These are phyloP conservation scores for Musa schizocarpa DNA, from an alignment of 176 grass and related monocot genomes.

Conservation along the genomic window DNA sequence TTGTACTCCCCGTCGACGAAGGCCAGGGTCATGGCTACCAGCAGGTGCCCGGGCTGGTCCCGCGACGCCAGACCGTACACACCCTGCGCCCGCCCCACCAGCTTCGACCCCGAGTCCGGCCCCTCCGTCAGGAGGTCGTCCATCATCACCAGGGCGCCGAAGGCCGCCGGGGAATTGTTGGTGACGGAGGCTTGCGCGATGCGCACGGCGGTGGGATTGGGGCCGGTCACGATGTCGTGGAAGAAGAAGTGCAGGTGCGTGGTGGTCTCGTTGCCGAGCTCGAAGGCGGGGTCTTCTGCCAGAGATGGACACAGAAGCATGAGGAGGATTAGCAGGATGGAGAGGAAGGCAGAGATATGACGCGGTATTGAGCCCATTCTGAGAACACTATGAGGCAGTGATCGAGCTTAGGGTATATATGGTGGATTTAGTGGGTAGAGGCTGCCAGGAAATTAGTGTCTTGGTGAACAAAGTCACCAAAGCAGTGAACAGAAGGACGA, in stretches of 20 bases:
- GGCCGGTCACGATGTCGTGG: constrained; percentile 43
- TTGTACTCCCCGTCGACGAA: constrained; percentile 46
- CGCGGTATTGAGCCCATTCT: background rate
- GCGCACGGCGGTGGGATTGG: constrained; percentile 34
- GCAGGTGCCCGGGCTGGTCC: constrained; percentile 26
- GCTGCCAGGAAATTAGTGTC: too few relatives aligned
- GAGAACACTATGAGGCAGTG: too few relatives aligned
- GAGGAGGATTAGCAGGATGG: background rate
- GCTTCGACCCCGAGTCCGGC: constrained; percentile 22
- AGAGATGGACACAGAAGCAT: background rate
- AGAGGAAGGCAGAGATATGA: background rate
- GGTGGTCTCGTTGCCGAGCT: background rate
- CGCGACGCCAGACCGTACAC: background rate
- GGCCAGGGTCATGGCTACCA: constrained; percentile 23
- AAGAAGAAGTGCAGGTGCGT: constrained; percentile 69
- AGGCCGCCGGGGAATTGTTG: constrained; percentile 14
- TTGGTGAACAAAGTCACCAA: too few relatives aligned
- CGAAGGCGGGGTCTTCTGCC: background rate
- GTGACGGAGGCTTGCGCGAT: constrained; percentile 21
- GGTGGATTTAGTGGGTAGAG: too few relatives aligned
- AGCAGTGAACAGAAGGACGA: too few relatives aligned
- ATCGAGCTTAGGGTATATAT: too few relatives aligned
- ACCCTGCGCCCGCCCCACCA: constrained; percentile 3
- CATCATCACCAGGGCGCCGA: constrained; percentile 38
- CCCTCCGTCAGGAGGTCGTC: constrained; percentile 44